phyloP scores from a whole-genome alignment of 352 stramenopile genomes.

The Phytophthora agathidicida region DNA sequence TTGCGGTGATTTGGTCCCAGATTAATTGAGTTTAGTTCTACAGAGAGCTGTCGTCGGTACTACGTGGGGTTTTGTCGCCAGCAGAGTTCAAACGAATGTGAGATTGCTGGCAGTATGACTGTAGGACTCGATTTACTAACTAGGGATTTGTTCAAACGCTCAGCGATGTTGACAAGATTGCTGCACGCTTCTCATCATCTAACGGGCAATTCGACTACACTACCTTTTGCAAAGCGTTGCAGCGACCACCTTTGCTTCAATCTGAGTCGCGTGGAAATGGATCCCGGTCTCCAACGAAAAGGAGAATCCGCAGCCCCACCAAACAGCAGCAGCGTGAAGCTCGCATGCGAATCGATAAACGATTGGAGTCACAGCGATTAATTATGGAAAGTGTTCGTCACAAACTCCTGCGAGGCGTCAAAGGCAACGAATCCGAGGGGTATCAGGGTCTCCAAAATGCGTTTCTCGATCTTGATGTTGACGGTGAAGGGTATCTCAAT shows the following conservation, averaged over 20 bases:
- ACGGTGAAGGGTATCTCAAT: conserved; percentile 45
- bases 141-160: background rate
- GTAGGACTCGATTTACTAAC: conserved; percentile 3
- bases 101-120: background rate
- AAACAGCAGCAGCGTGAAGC: conserved; percentile 11
- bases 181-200: background rate
- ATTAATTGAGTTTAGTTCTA: background rate
- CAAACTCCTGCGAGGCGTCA: conserved; percentile 57
- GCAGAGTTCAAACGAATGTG: conserved; percentile 27
- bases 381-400: conserved; percentile 52
- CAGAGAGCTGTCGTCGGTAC: conserved; percentile 17
- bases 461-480: conserved; percentile 42
- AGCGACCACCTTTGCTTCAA: conserved; percentile 10
- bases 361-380: conserved; percentile 55
- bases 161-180: conserved; percentile 16
- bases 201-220: conserved; percentile 32
- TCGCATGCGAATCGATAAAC: conserved; percentile 52
- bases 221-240: conserved; percentile 32
- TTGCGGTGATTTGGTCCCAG: background rate
- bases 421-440: conserved; percentile 36
- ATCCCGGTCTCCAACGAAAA: conserved; percentile 16
- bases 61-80: conserved; percentile 8
- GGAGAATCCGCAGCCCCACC: conserved; percentile 15
- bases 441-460: conserved; percentile 53
- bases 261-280: conserved; percentile 1